These are phyloP conservation scores for Trichophyton simii DNA, from an alignment of 2,329 filamentous ascomycete genomes.

Conservation along the genomic window DNA sequence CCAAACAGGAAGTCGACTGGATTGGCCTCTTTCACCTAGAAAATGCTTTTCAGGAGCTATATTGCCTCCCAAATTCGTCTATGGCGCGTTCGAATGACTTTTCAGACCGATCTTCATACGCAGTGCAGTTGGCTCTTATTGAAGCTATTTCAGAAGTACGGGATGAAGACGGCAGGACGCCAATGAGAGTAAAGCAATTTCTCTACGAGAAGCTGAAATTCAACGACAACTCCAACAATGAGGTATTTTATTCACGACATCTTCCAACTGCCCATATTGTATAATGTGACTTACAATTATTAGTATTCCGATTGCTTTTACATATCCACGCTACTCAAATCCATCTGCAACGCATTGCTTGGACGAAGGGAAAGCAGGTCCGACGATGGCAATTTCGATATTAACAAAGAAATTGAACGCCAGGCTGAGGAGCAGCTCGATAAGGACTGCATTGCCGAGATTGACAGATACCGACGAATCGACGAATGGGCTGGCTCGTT, in stretches of 20 bases:
- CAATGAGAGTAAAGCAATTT: conserved; percentile 65
- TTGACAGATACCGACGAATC: conserved; percentile 50
- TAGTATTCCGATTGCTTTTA: conserved; percentile 82
- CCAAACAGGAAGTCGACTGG: conserved; percentile 56
- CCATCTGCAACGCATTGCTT: conserved; percentile 45
- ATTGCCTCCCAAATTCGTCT: conserved; percentile 64
- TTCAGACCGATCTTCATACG: conserved; percentile 69
- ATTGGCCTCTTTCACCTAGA: conserved; percentile 74
- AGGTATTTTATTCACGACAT: conserved; percentile 23
- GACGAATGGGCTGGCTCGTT: conserved; percentile 56
- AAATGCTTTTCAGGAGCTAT: conserved; percentile 76
- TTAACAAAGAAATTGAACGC: conserved; percentile 37
- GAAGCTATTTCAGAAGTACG: conserved; percentile 67
- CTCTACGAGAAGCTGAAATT: conserved; percentile 79
- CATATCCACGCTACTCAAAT: conserved; percentile 63
- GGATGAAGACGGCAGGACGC: conserved; percentile 62
- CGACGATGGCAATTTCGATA: conserved; percentile 32
- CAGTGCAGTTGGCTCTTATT: conserved; percentile 72
- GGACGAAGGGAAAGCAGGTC: conserved; percentile 27
- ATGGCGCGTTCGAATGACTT: conserved; percentile 89
- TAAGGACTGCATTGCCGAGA: conserved; percentile 46
- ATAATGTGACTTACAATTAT: not conserved
- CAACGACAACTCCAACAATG: conserved; percentile 88
- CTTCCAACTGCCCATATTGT: not conserved
- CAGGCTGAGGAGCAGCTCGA: conserved; percentile 44